Evolutionary conservation across 2,329 filamentous ascomycete species (phyloP).

Genomic region (Stemphylium beticola): DNA sequence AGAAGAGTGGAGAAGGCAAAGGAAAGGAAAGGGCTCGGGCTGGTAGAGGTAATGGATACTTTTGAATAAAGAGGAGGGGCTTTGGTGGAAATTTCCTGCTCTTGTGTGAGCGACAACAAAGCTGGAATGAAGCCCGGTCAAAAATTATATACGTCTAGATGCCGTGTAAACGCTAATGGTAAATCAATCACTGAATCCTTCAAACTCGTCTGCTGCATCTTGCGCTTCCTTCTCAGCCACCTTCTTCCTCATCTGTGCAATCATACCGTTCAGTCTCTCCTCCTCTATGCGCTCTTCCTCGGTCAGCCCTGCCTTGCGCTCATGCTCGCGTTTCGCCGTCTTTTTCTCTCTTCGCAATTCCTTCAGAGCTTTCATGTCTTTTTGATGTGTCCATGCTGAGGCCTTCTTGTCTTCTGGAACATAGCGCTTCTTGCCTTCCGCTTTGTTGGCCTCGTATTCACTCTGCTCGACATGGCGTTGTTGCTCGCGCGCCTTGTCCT

Average conservation of each 20-base stretch:
- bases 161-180: neutral
- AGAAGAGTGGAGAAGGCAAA: no score
- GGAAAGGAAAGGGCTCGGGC: no score
- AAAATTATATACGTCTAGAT: no score
- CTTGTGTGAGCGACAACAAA: no score
- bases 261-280: slow-evolving; percentile 42
- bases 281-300: slow-evolving; percentile 44
- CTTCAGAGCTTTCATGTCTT: slow-evolving; percentile 40
- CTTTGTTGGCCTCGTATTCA: slow-evolving; percentile 24
- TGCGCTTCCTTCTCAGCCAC: slow-evolving; percentile 34
- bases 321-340: slow-evolving; percentile 39
- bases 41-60: no score
- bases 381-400: slow-evolving; percentile 47
- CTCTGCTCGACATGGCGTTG: slow-evolving; percentile 47
- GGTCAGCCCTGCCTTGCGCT: slow-evolving; percentile 32
- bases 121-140: no score
- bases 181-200: slow-evolving; percentile 44
- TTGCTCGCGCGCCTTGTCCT: slow-evolving; percentile 54
- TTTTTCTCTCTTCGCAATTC: slow-evolving; percentile 46
- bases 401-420: slow-evolving; percentile 36
- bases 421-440: slow-evolving; percentile 33
- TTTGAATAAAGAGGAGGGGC: no score
- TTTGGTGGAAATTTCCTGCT: no score
- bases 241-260: slow-evolving; percentile 34
- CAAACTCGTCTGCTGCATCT: slow-evolving; percentile 39